These are phyloP conservation scores for Sedum album DNA, from an alignment of 164 flowering plant species.

Conservation along the genomic window DNA sequence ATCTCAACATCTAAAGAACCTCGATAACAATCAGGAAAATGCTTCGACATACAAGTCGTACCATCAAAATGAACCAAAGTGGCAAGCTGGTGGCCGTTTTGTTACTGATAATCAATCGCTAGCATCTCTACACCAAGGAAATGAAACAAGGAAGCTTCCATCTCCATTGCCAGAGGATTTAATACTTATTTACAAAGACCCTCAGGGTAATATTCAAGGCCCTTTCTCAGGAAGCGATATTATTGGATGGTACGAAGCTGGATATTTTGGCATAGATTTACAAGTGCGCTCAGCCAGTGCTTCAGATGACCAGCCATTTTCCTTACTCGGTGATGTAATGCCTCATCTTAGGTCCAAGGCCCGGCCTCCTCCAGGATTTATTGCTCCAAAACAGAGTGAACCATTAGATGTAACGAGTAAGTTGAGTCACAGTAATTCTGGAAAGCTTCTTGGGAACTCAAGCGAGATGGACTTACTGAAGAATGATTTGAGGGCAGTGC, in stretches of 20 bases:
- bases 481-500: constrained; percentile 39
- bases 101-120: constrained; percentile 44
- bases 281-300: constrained; percentile 66
- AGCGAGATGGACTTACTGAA: constrained; percentile 41
- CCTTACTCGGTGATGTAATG: constrained; percentile 86
- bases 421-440: constrained; percentile 31
- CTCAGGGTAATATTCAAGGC: constrained; percentile 88
- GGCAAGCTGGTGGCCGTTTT: constrained; percentile 40
- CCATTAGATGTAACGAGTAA: constrained; percentile 29
- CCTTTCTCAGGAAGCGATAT: constrained; percentile 85
- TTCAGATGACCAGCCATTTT: constrained; percentile 58
- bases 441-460: constrained; percentile 32
- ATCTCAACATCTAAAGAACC: constrained; percentile 41
- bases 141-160: constrained; percentile 32
- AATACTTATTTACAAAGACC: constrained; percentile 73
- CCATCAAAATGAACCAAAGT: constrained; percentile 29
- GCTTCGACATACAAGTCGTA: constrained; percentile 19
- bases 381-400: constrained; percentile 52
- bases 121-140: constrained; percentile 43
- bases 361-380: constrained; percentile 94
- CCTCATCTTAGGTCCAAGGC: constrained; percentile 89
- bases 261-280: constrained; percentile 88
- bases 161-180: constrained; percentile 78
- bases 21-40: constrained; percentile 26
- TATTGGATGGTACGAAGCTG: constrained; percentile 97